Evolutionary conservation across 1,139 yeast genomes (phyloP), one percentile per base, ranked within the genome.

Genomic region (Taiozyma sp.): DNA sequence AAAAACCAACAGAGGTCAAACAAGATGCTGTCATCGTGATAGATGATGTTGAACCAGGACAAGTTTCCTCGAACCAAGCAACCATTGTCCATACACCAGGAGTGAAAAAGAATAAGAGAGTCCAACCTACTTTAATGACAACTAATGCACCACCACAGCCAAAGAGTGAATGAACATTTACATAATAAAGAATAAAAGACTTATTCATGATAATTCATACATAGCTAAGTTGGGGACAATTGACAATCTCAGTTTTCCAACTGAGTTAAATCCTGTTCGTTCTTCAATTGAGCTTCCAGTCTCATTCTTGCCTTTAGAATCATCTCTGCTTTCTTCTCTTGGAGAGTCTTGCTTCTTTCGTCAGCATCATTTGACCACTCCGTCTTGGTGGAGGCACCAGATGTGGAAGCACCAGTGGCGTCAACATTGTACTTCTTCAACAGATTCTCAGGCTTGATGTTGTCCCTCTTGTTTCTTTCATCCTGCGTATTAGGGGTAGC

Each of bases 321-420:
- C 81, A 81, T 75, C 46, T 76, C 75, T 49, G 74, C 73, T 51
- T 78, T 79, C 64, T 77, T 80, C 47, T 70, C 70, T 46, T 71
- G 72, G 50, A 80, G 68, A 46, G 71, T 71, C 44, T 63, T 63
- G 48, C 71, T 71, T 51, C 80, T 70, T 52, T 69, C 71, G 44
- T 67, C 72, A 46, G 73, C 69, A 28, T 69, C 62, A 38, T 62
- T 64, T 16, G 69, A 66, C 80, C 80, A 75, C 23, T 50, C 49
- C 49, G 48, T 51, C 45, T 55, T 56, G 5, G 47, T 38, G 2
- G 27, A 29, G 4, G 51, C 43, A 9, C 38, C 36, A 7, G 49
- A n/a, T 4, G 48, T 43, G 19, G 36, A 34, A 14, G 47, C 36
- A 19, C 41, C 46, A 6, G 32, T 44, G 5, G 46, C 27, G 41